Percentiles rank a stretch among this genome's conserved stretches.
Conservation (phyloP, 495 filamentous ascomycete species). For the Aspergillus affinis region DNA sequence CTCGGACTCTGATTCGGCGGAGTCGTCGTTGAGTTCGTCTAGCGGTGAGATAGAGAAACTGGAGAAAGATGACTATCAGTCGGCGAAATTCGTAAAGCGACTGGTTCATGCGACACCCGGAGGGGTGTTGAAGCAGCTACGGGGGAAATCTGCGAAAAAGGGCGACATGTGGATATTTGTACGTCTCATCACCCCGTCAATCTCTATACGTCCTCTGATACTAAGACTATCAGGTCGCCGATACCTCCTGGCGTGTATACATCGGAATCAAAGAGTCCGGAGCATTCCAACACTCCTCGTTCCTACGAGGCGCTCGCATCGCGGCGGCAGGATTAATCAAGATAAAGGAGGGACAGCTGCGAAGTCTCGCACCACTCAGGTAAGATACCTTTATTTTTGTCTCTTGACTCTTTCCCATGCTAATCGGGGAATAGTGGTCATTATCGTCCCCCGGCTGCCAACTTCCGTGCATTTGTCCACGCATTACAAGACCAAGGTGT, state of each 20-base stretch:
- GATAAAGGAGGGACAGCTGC: constrained; percentile 74
- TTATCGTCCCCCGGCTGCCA: constrained; percentile 77
- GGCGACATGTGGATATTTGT: constrained; percentile 91
- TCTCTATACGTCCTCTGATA: neutral
- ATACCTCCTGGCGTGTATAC: constrained; percentile 84
- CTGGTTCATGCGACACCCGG: constrained; percentile 65
- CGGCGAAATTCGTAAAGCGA: constrained; percentile 60
- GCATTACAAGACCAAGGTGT: constrained; percentile 69
- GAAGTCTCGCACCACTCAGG: constrained; percentile 47
- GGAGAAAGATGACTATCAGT: constrained; percentile 52
- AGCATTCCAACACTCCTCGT: constrained; percentile 87
- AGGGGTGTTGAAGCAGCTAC: constrained; percentile 67
- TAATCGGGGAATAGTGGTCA: constrained; percentile 59
- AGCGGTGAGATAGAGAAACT: constrained; percentile 43
- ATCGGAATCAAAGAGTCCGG: constrained; percentile 88
- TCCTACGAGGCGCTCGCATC: constrained; percentile 78
- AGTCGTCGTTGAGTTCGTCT: neutral
- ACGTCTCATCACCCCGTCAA: constrained; percentile 10
- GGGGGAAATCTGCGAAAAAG: constrained; percentile 68
- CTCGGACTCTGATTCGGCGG: too few relatives aligned
- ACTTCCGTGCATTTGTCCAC: constrained; percentile 78
- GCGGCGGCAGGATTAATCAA: constrained; percentile 83
- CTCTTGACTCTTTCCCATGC: neutral
- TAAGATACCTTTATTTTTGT: constrained; percentile 12
- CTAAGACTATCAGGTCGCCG: constrained; percentile 42